phyloP scores from a whole-genome alignment of 176 grass and related monocot species.

The Chloris gayana region DNA sequence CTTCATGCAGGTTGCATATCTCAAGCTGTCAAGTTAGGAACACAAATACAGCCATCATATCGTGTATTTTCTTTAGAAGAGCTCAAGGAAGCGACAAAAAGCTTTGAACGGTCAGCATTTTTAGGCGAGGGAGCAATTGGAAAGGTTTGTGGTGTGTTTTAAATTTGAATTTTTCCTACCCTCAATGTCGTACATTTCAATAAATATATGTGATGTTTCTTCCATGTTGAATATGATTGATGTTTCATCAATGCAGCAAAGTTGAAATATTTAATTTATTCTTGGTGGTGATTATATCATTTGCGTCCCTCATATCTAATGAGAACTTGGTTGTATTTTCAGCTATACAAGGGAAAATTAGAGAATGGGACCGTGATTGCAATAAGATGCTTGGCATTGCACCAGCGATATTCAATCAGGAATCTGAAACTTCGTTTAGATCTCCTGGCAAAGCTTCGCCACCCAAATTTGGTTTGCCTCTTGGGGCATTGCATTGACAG shows the following conservation, averaged over 20 bases:
- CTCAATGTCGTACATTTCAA: background rate
- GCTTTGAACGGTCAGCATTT: slow-evolving; percentile 69
- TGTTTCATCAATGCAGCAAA: background rate
- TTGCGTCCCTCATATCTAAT: background rate
- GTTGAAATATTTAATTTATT: background rate
- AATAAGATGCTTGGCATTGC: slow-evolving; percentile 89
- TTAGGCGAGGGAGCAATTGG: slow-evolving; percentile 95
- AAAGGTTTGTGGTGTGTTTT: slow-evolving; percentile 59
- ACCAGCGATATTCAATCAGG: slow-evolving; percentile 84
- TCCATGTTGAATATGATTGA: slow-evolving; percentile 8
- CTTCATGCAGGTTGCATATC: slow-evolving; percentile 84
- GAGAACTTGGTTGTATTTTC: slow-evolving; percentile 47
- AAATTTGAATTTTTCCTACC: background rate
- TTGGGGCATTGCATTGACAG: slow-evolving; percentile 91
- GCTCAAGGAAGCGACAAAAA: slow-evolving; percentile 89
- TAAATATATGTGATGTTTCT: slow-evolving; percentile 19
- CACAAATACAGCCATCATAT: slow-evolving; percentile 70
- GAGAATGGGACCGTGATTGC: slow-evolving; percentile 83
- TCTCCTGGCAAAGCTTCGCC: slow-evolving; percentile 91
- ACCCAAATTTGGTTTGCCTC: slow-evolving; percentile 86
- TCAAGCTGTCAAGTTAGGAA: slow-evolving; percentile 83
- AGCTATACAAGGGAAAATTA: slow-evolving; percentile 93
- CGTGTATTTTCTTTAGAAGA: slow-evolving; percentile 86
- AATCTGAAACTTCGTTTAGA: slow-evolving; percentile 96
- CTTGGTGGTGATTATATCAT: background rate